These are phyloP conservation scores for Aspergillus bridgeri DNA, from an alignment of 495 filamentous ascomycete species.

Conservation along the genomic window DNA sequence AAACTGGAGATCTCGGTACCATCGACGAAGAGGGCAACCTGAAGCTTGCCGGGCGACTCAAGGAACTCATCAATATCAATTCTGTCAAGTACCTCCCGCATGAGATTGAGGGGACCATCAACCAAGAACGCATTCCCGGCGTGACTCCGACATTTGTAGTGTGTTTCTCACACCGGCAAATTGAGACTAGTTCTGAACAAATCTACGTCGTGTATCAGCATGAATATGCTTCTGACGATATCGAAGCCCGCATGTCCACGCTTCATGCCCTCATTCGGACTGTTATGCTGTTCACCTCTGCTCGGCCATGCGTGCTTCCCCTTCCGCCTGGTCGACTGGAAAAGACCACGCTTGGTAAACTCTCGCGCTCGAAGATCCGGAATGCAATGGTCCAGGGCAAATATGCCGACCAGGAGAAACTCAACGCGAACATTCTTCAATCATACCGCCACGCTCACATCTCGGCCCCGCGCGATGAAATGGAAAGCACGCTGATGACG, in stretches of 20 bases:
- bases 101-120: conserved; percentile 42
- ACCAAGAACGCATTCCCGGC: conserved; percentile 33
- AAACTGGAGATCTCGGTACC: conserved; percentile 70
- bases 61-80: conserved; percentile 55
- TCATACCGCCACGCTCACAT: neutral
- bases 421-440: neutral
- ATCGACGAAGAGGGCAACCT: conserved; percentile 58
- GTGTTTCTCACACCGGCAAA: conserved; percentile 28
- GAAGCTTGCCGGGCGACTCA: conserved; percentile 49
- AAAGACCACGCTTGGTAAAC: conserved; percentile 1
- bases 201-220: conserved; percentile 34
- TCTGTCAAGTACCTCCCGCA: conserved; percentile 44
- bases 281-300: conserved; percentile 10
- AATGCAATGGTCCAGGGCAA: neutral
- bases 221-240: conserved; percentile 12
- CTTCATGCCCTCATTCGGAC: conserved; percentile 8
- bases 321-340: neutral
- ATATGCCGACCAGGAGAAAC: neutral
- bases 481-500: neutral
- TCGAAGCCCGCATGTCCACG: conserved; percentile 5
- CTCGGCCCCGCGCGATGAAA: neutral
- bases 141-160: conserved; percentile 22
- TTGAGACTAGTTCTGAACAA: conserved; percentile 30
- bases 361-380: neutral
- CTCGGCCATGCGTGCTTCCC: conserved; percentile 20